A percentile compares a stretch with the other conserved stretches of the same genome.
These are phyloP conservation scores for Xylaria flabelliformis DNA, from an alignment of 495 filamentous ascomycete species.

Conservation along the genomic window DNA sequence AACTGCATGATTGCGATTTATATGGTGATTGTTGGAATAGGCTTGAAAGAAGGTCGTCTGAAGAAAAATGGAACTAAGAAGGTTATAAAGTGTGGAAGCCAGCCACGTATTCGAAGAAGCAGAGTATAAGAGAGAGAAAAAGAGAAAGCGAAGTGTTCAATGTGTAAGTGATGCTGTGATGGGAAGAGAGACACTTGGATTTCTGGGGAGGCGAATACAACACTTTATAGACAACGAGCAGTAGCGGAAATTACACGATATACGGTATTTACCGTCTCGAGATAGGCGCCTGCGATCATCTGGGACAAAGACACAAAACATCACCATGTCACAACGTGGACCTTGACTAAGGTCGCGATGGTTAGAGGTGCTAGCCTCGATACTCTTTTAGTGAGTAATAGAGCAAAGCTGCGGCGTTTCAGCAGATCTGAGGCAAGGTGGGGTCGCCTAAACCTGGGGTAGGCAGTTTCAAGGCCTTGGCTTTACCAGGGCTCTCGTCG, in stretches of 20 bases:
- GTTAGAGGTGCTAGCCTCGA: neutral
- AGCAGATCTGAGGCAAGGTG: constrained; percentile 23
- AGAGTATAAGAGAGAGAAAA: neutral
- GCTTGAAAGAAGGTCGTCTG: neutral
- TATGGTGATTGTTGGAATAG: neutral
- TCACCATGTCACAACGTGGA: constrained; percentile 16
- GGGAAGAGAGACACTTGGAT: neutral
- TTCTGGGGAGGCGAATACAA: neutral
- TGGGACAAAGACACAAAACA: constrained; percentile 13
- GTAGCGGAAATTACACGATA: neutral
- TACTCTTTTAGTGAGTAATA: neutral
- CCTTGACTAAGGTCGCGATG: constrained; percentile 7
- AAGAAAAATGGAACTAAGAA: neutral
- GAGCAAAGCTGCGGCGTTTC: constrained; percentile 19
- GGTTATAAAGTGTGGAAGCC: constrained; percentile 16
- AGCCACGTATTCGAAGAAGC: constrained; percentile 22
- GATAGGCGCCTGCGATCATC: constrained; percentile 6
- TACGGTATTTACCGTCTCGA: neutral
- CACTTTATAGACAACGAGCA: constrained; percentile 16
- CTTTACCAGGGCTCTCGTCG: neutral
- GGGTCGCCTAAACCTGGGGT: constrained; percentile 21
- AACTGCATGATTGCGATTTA: constrained; percentile 36
- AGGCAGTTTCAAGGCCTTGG: constrained; percentile 23
- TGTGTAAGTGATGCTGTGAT: constrained; percentile 11
- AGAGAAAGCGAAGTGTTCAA: constrained; percentile 10